Conservation (phyloP, 352 stramenopile genomes). For the Globisporangium canariense region DNA sequence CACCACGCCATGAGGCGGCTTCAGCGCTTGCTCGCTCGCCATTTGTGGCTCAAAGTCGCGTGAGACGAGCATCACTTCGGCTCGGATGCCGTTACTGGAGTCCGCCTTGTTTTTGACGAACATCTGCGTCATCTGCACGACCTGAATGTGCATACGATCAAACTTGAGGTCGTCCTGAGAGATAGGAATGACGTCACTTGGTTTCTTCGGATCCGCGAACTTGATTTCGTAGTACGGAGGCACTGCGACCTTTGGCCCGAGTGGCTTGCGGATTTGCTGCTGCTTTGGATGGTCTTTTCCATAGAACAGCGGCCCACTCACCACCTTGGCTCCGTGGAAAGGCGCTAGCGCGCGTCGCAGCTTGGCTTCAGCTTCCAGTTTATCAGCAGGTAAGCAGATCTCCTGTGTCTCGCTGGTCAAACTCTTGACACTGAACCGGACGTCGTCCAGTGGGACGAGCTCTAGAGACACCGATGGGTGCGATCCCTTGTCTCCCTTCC, state of each 20-base stretch:
- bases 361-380: slow-evolving; percentile 40
- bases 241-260: slow-evolving; percentile 4
- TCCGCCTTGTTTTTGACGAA: slow-evolving; percentile 30
- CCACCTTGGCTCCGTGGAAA: slow-evolving; percentile 28
- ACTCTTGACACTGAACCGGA: slow-evolving; percentile 39
- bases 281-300: slow-evolving; percentile 8
- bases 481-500: slow-evolving; percentile 18
- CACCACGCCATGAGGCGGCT: slow-evolving; percentile 38
- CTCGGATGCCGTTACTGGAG: slow-evolving; percentile 24
- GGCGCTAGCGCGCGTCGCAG: slow-evolving; percentile 42
- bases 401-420: slow-evolving; percentile 28
- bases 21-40: slow-evolving; percentile 16
- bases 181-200: slow-evolving; percentile 18
- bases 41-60: slow-evolving; percentile 38
- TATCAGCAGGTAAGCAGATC: slow-evolving; percentile 38
- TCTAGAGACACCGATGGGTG: slow-evolving; percentile 34
- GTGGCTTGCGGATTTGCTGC: slow-evolving; percentile 17
- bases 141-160: slow-evolving; percentile 38
- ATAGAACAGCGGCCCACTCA: slow-evolving; percentile 14
- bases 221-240: slow-evolving; percentile 18
- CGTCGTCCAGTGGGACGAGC: slow-evolving; percentile 43
- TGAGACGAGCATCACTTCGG: slow-evolving; percentile 47
- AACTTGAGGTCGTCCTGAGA: slow-evolving; percentile 36
- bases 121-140: slow-evolving; percentile 53
- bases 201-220: slow-evolving; percentile 20